Base-by-base conservation (phyloP, 2,329 filamentous ascomycete genomes). In the Colletotrichum graminicola region DNA sequence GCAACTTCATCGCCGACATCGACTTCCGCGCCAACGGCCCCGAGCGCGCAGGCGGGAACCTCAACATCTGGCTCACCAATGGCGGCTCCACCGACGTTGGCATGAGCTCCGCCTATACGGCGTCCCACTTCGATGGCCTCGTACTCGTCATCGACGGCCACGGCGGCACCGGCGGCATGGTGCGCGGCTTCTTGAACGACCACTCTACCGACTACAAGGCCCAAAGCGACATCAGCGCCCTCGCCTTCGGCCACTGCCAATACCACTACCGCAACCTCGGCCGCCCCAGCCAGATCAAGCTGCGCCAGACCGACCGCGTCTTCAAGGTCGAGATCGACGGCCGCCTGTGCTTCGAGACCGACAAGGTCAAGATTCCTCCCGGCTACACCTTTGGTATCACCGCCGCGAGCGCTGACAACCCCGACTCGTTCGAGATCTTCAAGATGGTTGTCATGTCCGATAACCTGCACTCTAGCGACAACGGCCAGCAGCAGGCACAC, bases 111-210 rank as follows among this genome's bases (percentile, higher is more conserved):
- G 90, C 97, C 75, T 97, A 98, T 83, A 96, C 93, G 0, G 92
- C 92, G 12, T 90, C 90, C 65, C 90, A 89, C 76, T 99, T 97
- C 77, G 95, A 98, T 76, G 96, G 96, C n/a, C 84, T 99, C 75
- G 95, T 90, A 43, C 84, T 99, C 68, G 92, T 97, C 32, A 82
- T 99, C 65, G 95, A 98, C 82, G 91, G 93, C 73, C 92, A 96
- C 78, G 92, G 93, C 66, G 92, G 94, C 55, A 82, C 83, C 2
- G 91, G 90, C 62, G 96, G 96, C 75, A 94, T 92, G 82, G 87
- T 99, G 74, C 89, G 96, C 71, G 96, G 93, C 23, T 99, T 98
- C 84, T 84, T 99, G 75, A 99, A 98, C 83, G 96, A 98, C 80
- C 95, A 95, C 60, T 89, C 85, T 47, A 91, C 88, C 75, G 93